Evolutionary conservation across 345 rosid genomes (phyloP).

Genomic region (Salix suchowensis): DNA sequence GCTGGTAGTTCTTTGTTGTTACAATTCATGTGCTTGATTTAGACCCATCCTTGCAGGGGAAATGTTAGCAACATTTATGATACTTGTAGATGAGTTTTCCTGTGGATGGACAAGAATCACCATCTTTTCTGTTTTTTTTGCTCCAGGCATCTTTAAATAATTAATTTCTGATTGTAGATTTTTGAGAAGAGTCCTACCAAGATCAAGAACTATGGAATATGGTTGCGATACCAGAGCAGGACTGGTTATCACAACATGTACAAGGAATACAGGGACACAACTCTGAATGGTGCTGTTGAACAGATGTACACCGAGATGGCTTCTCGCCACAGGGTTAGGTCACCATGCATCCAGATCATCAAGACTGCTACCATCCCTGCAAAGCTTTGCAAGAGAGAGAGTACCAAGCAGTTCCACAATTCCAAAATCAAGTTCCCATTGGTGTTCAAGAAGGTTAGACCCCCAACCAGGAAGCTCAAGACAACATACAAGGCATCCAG

Average conservation of each 20-base stretch:
- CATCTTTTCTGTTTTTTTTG: neutral
- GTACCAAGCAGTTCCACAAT: constrained; percentile 57
- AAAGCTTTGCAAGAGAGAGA: constrained; percentile 64
- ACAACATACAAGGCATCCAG: constrained; percentile 64
- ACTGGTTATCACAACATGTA: constrained; percentile 69
- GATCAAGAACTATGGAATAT: constrained; percentile 56
- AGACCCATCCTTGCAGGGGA: neutral
- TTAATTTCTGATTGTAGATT: constrained; percentile 26
- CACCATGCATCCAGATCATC: constrained; percentile 61
- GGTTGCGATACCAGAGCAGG: constrained; percentile 56
- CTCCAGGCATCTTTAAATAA: neutral
- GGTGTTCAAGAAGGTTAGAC: constrained; percentile 60
- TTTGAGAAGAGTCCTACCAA: constrained; percentile 59
- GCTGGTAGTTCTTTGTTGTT: neutral
- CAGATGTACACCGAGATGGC: constrained; percentile 69
- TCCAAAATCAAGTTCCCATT: constrained; percentile 61
- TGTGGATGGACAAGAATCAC: neutral
- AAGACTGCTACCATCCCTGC: constrained; percentile 60
- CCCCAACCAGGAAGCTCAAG: constrained; percentile 55
- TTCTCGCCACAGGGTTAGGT: constrained; percentile 59
- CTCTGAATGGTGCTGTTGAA: constrained; percentile 55
- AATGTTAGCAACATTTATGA: neutral
- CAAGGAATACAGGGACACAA: constrained; percentile 55
- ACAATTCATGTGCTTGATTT: neutral
- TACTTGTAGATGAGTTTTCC: neutral